phyloP scores from a whole-genome alignment of 208 protist genomes.

The Lotmaria passim region DNA sequence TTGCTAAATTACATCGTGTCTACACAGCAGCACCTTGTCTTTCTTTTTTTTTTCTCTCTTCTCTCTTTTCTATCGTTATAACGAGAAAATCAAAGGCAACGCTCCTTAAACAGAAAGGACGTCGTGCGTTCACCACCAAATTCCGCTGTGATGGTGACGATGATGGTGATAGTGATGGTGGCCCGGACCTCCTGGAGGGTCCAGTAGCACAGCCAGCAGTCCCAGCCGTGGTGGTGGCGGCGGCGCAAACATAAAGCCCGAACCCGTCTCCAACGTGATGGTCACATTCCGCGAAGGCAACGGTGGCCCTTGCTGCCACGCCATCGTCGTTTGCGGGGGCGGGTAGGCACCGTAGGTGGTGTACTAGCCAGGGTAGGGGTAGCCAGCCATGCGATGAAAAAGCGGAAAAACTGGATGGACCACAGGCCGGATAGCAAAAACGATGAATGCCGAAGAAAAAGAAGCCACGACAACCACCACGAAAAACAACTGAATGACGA shows the following conservation, averaged over 20 bases:
- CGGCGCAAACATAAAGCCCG: background rate
- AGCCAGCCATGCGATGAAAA: background rate
- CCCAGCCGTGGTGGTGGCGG: background rate
- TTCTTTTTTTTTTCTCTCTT: too few species aligned
- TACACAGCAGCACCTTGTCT: too few species aligned
- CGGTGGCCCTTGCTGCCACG: background rate
- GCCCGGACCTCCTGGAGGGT: background rate
- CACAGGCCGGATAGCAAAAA: background rate
- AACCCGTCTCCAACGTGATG: background rate
- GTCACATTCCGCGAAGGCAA: background rate
- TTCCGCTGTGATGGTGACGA: background rate
- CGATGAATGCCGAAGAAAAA: background rate
- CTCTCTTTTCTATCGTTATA: too few species aligned
- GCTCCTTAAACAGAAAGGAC: too few species aligned
- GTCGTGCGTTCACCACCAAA: too few species aligned
- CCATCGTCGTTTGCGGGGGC: background rate
- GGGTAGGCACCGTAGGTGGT: background rate
- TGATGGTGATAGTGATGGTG: background rate
- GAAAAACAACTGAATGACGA: background rate
- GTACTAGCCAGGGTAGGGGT: background rate
- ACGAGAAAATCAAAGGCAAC: too few species aligned
- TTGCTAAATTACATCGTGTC: background rate
- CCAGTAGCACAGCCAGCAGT: background rate
- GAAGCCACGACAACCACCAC: background rate
- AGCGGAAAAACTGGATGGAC: background rate